Evolutionary conservation across 2,329 filamentous ascomycete genomes (phyloP), one percentile per base, ranked within the genome.

Genomic region (Calonectria pauciramosa): DNA sequence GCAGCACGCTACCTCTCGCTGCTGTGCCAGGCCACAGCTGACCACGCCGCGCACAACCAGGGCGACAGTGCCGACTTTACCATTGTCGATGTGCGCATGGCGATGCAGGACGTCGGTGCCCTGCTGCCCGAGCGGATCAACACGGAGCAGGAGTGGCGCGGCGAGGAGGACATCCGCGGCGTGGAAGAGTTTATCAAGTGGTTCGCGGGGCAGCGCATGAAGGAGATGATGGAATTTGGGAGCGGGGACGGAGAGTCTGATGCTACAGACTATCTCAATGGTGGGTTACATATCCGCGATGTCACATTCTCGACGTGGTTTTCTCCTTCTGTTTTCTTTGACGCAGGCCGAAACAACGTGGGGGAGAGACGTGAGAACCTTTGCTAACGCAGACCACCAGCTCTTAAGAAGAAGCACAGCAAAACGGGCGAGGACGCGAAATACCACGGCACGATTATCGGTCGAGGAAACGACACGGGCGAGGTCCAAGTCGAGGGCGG

Each of bases 371-470:
- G n/a, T 13, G 8, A 20, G n/a, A 18, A 75, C 52, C 74, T 88
- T 88, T 87, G 38, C 84, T 94, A 51, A 68, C 34, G 54, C 52
- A 71, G 8, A 28, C 74, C 38, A 59, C 2, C 77, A 94, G 94
- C 93, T 6, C 87, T 99, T 52, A 98, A 98, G 85, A 97, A 96
- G 86, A 98, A 97, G 82, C 95, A 98, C 84, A 96, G 93, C 86
- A 97, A 97, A 80, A 94, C 94, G 0, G 95, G 94, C 76, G 95
- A 97, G 81, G 96, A 98, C 82, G 93, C 93, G 13, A 93, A 96
- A 81, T 98, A 95, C 84, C 92, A 94, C 78, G 95, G 95, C 36
- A 98, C 96, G 0, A 90, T 97, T 0, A 88, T 99, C 14, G 96
- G 96, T 5, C 93, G 93, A 77, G 88, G 90, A 56, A 90, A 90